phyloP scores from a whole-genome alignment of 2,329 filamentous ascomycete genomes.

The Parasarocladium wereldwijsianum region DNA sequence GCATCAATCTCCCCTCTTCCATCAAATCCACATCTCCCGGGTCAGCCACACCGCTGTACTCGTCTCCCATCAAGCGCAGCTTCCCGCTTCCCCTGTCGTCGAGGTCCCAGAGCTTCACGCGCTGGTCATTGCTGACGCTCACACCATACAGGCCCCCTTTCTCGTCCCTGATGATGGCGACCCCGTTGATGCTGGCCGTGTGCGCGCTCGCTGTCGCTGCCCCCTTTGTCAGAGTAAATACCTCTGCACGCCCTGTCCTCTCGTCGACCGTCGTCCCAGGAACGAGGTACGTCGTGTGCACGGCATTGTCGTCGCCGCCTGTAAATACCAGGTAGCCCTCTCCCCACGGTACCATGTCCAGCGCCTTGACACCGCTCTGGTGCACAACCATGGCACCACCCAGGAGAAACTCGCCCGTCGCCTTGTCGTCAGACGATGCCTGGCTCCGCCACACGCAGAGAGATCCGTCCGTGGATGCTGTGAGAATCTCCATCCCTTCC shows the following conservation, averaged over 20 bases:
- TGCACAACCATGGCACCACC: slow-evolving; percentile 40
- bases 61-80: slow-evolving; percentile 26
- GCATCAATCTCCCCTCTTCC: slow-evolving; percentile 15
- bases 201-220: slow-evolving; percentile 37
- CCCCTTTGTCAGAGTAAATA: slow-evolving; percentile 13
- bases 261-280: not conserved
- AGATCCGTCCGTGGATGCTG: slow-evolving; percentile 70
- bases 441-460: slow-evolving; percentile 43
- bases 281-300: slow-evolving; percentile 32
- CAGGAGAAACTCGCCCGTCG: slow-evolving; percentile 8
- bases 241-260: slow-evolving; percentile 3
- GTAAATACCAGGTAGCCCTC: slow-evolving; percentile 41
- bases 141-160: slow-evolving; percentile 15
- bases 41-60: slow-evolving; percentile 46
- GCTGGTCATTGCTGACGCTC: slow-evolving; percentile 45
- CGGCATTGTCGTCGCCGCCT: slow-evolving; percentile 77
- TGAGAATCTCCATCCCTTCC: slow-evolving; percentile 32
- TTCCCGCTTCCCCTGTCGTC: slow-evolving; percentile 8
- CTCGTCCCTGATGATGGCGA: slow-evolving; percentile 12
- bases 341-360: slow-evolving; percentile 27
- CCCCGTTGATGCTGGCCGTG: slow-evolving; percentile 54
- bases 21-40: slow-evolving; percentile 35
- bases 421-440: slow-evolving; percentile 7
- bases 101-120: slow-evolving; percentile 36
- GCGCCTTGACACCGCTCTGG: slow-evolving; percentile 65